Evolutionary conservation across 106 monocot species (phyloP).

Genomic region (Acorus calamus): DNA sequence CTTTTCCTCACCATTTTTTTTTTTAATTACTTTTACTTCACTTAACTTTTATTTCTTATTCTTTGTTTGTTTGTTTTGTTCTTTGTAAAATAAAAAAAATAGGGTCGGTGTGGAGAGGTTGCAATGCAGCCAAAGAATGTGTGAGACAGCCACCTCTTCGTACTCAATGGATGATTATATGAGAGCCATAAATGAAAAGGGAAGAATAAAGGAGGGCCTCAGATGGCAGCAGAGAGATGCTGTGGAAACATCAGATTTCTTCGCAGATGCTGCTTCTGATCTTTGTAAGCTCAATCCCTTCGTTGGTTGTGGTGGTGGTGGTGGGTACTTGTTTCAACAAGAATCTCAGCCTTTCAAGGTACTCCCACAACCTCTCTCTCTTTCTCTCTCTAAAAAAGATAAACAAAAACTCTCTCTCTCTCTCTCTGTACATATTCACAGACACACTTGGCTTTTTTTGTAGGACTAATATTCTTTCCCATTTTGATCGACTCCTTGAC

Average conservation of each 20-base stretch:
- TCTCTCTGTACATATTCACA: too few species aligned
- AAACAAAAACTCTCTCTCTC: too few species aligned
- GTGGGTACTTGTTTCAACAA: conserved; percentile 15
- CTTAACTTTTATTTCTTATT: not conserved
- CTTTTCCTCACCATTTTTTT: conserved; percentile 3
- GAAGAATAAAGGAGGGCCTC: conserved; percentile 31
- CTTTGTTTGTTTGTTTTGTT: conserved; percentile 5
- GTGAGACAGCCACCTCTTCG: conserved; percentile 13
- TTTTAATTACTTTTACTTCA: conserved; percentile 5
- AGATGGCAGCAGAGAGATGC: conserved; percentile 30
- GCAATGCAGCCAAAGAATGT: conserved; percentile 27
- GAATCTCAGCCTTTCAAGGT: conserved; percentile 52
- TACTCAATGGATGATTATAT: conserved; percentile 27
- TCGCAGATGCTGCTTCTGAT: conserved; percentile 7
- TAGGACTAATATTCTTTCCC: too few species aligned
- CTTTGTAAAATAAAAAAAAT: not conserved
- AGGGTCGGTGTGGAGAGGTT: conserved; percentile 36
- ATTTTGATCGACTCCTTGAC: too few species aligned
- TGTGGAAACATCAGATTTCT: conserved; percentile 7
- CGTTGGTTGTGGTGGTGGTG: not conserved
- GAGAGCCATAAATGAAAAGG: conserved; percentile 22
- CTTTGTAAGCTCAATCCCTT: conserved; percentile 16
- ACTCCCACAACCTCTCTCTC: conserved; percentile 1
- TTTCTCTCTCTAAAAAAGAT: too few species aligned
- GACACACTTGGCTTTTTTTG: too few species aligned